These are phyloP conservation scores for Daldinia bambusicola DNA, from an alignment of 495 filamentous ascomycete genomes.

Conservation along the genomic window DNA sequence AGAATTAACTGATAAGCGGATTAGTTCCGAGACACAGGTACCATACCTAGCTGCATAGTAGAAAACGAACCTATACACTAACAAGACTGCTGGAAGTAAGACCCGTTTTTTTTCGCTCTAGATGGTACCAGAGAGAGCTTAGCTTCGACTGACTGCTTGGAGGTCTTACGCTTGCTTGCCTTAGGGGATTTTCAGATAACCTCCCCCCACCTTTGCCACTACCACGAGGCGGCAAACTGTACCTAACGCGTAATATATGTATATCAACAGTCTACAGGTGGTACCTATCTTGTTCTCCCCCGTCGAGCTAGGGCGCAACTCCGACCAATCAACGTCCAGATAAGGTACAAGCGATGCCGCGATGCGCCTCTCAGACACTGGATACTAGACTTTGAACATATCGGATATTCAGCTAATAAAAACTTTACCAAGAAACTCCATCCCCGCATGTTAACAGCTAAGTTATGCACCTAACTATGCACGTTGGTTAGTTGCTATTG, in stretches of 20 bases:
- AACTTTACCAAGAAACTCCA: not conserved
- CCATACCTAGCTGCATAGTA: too few species aligned
- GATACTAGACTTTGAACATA: slow-evolving; percentile 2
- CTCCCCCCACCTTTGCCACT: slow-evolving; percentile 20
- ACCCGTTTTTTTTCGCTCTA: slow-evolving; percentile 17
- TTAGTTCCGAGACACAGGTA: too few species aligned
- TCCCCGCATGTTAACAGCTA: slow-evolving; percentile 6
- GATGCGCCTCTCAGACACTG: not conserved
- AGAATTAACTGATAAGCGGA: not conserved
- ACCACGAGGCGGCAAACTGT: slow-evolving; percentile 18
- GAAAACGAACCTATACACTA: too few species aligned
- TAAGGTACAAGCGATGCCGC: not conserved
- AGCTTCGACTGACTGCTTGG: not conserved
- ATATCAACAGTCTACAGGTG: too few species aligned
- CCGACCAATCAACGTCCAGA: slow-evolving; percentile 22
- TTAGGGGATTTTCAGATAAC: slow-evolving; percentile 23
- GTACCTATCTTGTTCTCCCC: too few species aligned
- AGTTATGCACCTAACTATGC: slow-evolving; percentile 7
- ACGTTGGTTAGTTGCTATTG: not conserved
- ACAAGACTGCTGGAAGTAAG: not conserved
- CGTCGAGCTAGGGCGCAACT: slow-evolving; percentile 29
- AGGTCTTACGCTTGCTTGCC: not conserved
- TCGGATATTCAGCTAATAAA: slow-evolving; percentile 22
- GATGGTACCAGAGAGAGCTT: not conserved
- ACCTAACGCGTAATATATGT: too few species aligned